Conservation (phyloP, 371 early-diverging fungal species). For the Rhizopus microsporus region DNA sequence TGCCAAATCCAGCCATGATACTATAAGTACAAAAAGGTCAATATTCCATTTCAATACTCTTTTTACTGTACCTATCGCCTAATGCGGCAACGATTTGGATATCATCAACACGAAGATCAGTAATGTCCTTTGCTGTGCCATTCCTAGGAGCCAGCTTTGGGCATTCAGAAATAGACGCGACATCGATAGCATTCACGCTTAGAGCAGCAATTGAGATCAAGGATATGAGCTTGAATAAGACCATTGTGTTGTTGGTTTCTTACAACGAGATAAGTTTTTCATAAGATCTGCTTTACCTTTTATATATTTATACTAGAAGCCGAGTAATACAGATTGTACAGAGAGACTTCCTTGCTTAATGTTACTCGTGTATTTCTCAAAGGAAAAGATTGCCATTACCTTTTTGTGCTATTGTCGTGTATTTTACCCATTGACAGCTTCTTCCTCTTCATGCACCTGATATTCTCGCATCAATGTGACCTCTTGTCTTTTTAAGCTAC, state of each 20-base stretch:
- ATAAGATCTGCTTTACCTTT: no score
- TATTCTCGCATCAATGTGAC: no score
- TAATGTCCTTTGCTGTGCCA: slow-evolving; percentile 20
- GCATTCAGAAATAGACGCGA: slow-evolving; percentile 12
- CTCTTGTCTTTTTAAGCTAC: no score
- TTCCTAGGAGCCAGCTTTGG: slow-evolving; percentile 17
- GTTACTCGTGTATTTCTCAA: no score
- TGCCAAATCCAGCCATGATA: slow-evolving; percentile 33
- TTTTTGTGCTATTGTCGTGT: no score
- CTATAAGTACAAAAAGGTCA: slow-evolving; percentile 7
- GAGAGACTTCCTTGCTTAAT: no score
- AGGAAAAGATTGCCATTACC: no score
- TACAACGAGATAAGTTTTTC: neutral
- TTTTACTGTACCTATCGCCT: slow-evolving; percentile 20
- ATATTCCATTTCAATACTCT: neutral
- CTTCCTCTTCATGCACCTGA: no score
- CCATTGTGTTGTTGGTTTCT: neutral
- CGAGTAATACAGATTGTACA: no score
- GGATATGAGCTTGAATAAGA: neutral
- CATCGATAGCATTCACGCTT: slow-evolving; percentile 6
- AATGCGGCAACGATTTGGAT: slow-evolving; percentile 27
- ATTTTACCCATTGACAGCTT: no score
- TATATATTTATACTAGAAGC: no score
- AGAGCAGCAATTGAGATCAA: slow-evolving; percentile 1
- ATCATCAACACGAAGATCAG: slow-evolving; percentile 31